Conservation (phyloP, 1,139 yeast genomes). For the Yamadazyma triangularis region DNA sequence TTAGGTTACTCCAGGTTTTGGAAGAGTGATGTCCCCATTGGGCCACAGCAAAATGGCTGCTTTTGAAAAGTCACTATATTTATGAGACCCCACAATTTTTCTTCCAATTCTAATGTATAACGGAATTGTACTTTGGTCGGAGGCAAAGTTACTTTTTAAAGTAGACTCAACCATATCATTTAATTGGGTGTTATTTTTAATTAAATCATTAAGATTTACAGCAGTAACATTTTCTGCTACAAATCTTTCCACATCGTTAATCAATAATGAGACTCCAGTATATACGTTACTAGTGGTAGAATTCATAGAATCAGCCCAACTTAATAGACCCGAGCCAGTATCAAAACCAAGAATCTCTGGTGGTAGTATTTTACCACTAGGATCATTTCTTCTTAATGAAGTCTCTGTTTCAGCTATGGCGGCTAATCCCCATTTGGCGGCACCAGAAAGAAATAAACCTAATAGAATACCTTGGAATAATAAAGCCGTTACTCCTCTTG, state of each 20-base stretch:
- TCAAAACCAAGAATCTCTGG: conserved; percentile 46
- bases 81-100: conserved; percentile 35
- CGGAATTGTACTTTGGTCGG: conserved; percentile 25
- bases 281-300: conserved; percentile 12
- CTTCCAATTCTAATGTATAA: conserved; percentile 55
- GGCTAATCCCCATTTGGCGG: conserved; percentile 91
- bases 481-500: conserved; percentile 66
- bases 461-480: conserved; percentile 77
- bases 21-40: conserved; percentile 43
- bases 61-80: conserved; percentile 50
- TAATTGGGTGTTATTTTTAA: conserved; percentile 32
- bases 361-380: conserved; percentile 56
- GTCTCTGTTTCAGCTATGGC: conserved; percentile 76
- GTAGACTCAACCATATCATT: conserved; percentile 28
- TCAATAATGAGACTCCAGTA: conserved; percentile 56
- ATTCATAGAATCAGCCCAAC: conserved; percentile 24
- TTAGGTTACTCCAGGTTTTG: conserved; percentile 42
- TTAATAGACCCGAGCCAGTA: conserved; percentile 24
- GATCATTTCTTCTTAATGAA: conserved; percentile 71
- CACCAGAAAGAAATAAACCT: conserved; percentile 80
- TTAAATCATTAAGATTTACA: conserved; percentile 36
- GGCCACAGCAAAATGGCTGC: conserved; percentile 60
- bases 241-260: conserved; percentile 77
- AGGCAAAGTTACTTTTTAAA: conserved; percentile 14
- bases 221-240: conserved; percentile 45